Base-by-base conservation (phyloP, 805 yeast genomes). In the Ogataea salicorniae region DNA sequence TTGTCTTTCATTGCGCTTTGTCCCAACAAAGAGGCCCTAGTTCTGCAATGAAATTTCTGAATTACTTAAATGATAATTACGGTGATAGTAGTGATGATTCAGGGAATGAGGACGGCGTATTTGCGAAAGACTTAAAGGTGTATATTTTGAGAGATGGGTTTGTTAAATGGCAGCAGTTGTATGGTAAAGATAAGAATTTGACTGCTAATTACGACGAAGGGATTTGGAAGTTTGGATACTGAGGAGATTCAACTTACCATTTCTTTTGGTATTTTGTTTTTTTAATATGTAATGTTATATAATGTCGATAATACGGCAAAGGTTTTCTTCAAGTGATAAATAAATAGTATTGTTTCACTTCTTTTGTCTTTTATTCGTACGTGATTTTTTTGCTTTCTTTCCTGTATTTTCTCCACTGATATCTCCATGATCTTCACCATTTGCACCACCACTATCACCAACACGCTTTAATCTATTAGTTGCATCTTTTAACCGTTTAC, bases 21-120 rank as follows among this genome's bases (percentile, higher is more conserved):
- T 84, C 95, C 3, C 98, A 94, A 65, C 95, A 84, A 50, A 72
- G 99, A 45, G 98, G 98, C 0, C 98, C 98, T 0, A 72, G 87
- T 4, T 78, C 96, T 4, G 90, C 97, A 0, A 68, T 82, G 66
- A 72, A 71, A 56, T 84, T 85, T 57, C 59, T 74, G 52, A 65
- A 83, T 47, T 71, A 72, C 53, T 67, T 76, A 14, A 63, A 66
- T 39, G 72, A 68, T 13, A 43, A 44, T 3, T 44, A 57, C 2
- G 66, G 59, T 4, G 53, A 56, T 18, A 26, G 11, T 5, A 13
- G 31, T 20, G 6, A 26, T 5, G 26, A 47, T 11, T 38, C 29
- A 8, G 46, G 51, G 18, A 60, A 59, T 23, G 57, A 62, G 33
- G 63, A 67, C 11, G 41, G 16, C 4, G 5, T 9, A 2, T 59